Percentiles rank a stretch among this genome's conserved stretches.
Evolutionary conservation across 2,329 filamentous ascomycete species (phyloP).

Genomic region (Nothophoma quercina): DNA sequence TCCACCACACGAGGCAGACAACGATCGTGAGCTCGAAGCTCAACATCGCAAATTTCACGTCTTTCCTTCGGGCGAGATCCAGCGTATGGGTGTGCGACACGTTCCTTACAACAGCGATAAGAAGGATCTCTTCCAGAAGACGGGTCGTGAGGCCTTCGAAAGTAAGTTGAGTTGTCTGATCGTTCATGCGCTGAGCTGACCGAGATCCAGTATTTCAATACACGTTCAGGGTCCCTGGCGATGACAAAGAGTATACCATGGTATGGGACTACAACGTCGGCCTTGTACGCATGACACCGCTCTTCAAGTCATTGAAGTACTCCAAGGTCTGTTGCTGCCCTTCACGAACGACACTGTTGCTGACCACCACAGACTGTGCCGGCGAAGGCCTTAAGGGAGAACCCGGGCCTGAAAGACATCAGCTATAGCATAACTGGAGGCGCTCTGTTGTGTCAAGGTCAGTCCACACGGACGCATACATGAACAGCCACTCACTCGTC

Average conservation of each 20-base stretch:
- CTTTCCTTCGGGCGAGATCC: constrained; percentile 68
- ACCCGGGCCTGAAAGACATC: constrained; percentile 85
- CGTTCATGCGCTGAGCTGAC: constrained; percentile 15
- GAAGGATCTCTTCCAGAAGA: constrained; percentile 86
- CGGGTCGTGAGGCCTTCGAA: constrained; percentile 86
- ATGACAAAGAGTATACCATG: constrained; percentile 71
- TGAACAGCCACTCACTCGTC: constrained; percentile 10
- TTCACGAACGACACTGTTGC: constrained; percentile 1
- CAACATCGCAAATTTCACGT: constrained; percentile 72
- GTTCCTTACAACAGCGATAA: constrained; percentile 97
- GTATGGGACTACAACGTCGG: constrained; percentile 99
- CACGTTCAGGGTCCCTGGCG: constrained; percentile 74
- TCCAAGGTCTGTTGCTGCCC: constrained; percentile 71
- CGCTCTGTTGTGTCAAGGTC: constrained; percentile 80
- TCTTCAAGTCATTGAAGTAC: constrained; percentile 91
- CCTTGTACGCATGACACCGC: constrained; percentile 89
- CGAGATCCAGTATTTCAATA: constrained; percentile 78
- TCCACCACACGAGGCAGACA: constrained; percentile 70
- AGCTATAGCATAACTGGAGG: constrained; percentile 95
- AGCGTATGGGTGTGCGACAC: constrained; percentile 61
- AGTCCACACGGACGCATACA: constrained; percentile 2
- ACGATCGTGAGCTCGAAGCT: constrained; percentile 62
- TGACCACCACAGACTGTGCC: constrained; percentile 74
- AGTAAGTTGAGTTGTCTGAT: constrained; percentile 61
- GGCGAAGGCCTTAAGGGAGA: constrained; percentile 74